Percentiles rank a stretch among this genome's conserved stretches.
Conservation (phyloP, 345 rosid genomes). For the Noccaea caerulescens region DNA sequence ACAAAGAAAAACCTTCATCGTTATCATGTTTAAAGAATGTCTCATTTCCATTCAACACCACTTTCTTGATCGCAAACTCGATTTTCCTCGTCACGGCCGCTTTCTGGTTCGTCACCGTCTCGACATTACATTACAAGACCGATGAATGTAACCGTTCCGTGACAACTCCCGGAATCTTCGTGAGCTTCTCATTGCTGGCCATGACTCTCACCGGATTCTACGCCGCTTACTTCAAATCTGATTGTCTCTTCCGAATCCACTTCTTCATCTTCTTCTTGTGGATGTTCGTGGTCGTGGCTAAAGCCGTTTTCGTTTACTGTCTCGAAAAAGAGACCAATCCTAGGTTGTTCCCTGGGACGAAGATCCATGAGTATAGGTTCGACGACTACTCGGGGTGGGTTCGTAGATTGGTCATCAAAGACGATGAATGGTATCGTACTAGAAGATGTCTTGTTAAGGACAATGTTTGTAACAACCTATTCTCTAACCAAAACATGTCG, state of each 20-base stretch:
- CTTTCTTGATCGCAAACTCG: slow-evolving; percentile 36
- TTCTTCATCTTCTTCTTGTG: slow-evolving; percentile 46
- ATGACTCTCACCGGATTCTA: slow-evolving; percentile 34
- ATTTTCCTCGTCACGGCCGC: slow-evolving; percentile 32
- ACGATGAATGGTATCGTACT: slow-evolving; percentile 45
- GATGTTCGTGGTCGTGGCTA: slow-evolving; percentile 39
- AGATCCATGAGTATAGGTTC: slow-evolving; percentile 39
- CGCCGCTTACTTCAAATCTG: slow-evolving; percentile 42
- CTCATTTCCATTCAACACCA: slow-evolving; percentile 41
- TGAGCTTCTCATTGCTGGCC: slow-evolving; percentile 38
- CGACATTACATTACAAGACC: slow-evolving; percentile 34
- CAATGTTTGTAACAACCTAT: slow-evolving; percentile 37
- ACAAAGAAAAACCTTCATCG: background rate
- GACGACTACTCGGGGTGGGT: slow-evolving; percentile 47
- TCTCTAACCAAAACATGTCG: slow-evolving; percentile 35
- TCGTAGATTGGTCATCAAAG: slow-evolving; percentile 40
- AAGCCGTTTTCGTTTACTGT: slow-evolving; percentile 29
- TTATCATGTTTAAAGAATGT: slow-evolving; percentile 10
- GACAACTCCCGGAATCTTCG: slow-evolving; percentile 37
- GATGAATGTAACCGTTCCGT: slow-evolving; percentile 34
- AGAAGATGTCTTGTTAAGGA: slow-evolving; percentile 40
- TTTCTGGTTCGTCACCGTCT: slow-evolving; percentile 34
- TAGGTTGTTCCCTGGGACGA: slow-evolving; percentile 41
- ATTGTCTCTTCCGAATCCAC: slow-evolving; percentile 41
- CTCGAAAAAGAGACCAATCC: slow-evolving; percentile 23